Base-by-base conservation (phyloP, 805 yeast genomes). In the Wickerhamiella occidentalis region DNA sequence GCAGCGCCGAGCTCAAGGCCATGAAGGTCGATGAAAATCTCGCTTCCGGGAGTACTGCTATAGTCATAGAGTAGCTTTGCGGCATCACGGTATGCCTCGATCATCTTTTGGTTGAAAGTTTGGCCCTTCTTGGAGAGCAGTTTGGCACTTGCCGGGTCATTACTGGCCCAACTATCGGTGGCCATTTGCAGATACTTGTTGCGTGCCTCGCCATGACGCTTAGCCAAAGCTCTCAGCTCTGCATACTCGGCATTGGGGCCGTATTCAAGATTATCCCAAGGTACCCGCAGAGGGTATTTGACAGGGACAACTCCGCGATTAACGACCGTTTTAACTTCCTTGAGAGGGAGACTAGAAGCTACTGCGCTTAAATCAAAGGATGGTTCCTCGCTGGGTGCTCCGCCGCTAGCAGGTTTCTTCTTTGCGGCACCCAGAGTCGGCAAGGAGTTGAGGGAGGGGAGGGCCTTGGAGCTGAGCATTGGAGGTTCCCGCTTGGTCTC, bases 1-100 rank as follows among this genome's bases (percentile, higher is more conserved):
- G 65, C 61, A 15, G 59, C 62, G 6, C 61, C 65, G 17, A 67
- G 54, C 36, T 64, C 67, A 42, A 64, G 55, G 1, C 68, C 70
- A 45, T 67, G 68, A 35, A 64, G 50, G 40, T 64, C 68, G 11
- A 63, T 40, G 51, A 55, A 64, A 1, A 62, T 48, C 46, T 63
- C 67, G 18, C 57, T 49, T 9, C 55, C 56, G 2, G 57, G 56
- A 17, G n/a, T 21, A 7, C 46, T 45, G 19, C 62, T 55, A 41
- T 57, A 56, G 8, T 56, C 57, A 50, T 52, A 57, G 25, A 64
- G 53, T 13, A 61, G 26, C 3, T 57, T 56, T 1, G 65, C 58
- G 7, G 61, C 68, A 11, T 46, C 33, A 8, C 52, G 47, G 33
- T 61, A 56, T 3, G 51, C 54, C 5, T 52, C 54, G 21, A 60